phyloP scores from a whole-genome alignment of 169 alveolate species.

The Miamiensis avidus region DNA sequence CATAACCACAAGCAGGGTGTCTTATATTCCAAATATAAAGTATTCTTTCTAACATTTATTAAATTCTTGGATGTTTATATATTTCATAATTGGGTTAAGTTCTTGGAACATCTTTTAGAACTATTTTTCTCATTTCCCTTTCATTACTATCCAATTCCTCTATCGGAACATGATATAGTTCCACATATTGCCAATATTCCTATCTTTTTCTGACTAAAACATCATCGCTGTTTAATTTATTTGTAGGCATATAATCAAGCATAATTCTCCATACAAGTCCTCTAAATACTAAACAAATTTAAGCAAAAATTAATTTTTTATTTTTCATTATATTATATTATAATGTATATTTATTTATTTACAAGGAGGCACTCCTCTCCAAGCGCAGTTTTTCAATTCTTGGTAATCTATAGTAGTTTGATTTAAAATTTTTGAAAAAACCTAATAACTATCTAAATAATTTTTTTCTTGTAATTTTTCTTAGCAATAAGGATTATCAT shows the following conservation, averaged over 20 bases:
- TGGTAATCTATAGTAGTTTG: neutral
- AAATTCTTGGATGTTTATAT: constrained; percentile 48
- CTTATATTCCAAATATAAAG: constrained; percentile 71
- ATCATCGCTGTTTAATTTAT: constrained; percentile 36
- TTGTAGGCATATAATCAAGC: constrained; percentile 32
- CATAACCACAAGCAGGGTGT: constrained; percentile 80
- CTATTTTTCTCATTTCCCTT: constrained; percentile 51
- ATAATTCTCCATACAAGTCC: constrained; percentile 38
- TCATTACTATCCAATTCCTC: constrained; percentile 39
- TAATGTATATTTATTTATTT: no score
- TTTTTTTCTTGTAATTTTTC: no score
- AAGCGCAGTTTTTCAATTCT: neutral
- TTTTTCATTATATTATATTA: no score
- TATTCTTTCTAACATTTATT: constrained; percentile 63
- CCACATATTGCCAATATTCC: constrained; percentile 32
- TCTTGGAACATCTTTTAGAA: constrained; percentile 76
- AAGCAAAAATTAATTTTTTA: no score
- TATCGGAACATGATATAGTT: constrained; percentile 15
- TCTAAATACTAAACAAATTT: constrained; percentile 18
- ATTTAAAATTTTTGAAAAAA: neutral
- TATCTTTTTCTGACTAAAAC: constrained; percentile 31
- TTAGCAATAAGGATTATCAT: no score
- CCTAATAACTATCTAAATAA: neutral
- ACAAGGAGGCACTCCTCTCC: neutral
- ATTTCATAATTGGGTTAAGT: constrained; percentile 67